A percentile compares a stretch with the other conserved stretches of the same genome.
phyloP scores from a whole-genome alignment of 1,284 basidiomycete species.

The Ceratobasidium sp. region DNA sequence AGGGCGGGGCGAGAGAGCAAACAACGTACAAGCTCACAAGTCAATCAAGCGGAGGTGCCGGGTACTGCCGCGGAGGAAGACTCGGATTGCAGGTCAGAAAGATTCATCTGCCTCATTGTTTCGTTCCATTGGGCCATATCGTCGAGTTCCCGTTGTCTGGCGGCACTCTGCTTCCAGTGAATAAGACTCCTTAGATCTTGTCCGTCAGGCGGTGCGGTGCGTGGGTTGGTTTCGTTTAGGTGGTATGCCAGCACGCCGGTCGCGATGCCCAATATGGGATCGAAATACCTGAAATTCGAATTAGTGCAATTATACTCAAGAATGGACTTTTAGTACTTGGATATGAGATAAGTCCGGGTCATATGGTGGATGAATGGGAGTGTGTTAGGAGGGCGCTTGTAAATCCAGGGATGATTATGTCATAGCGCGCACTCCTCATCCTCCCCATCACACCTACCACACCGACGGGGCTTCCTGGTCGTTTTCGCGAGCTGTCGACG shows the following conservation, averaged over 20 bases:
- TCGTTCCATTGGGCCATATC: conserved; percentile 35
- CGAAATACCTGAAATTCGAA: conserved; percentile 64
- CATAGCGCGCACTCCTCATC: neutral
- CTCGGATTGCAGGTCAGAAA: conserved; percentile 15
- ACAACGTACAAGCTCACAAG: neutral
- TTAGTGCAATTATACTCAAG: conserved; percentile 11
- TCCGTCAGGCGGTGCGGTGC: conserved; percentile 75
- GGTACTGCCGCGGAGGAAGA: conserved; percentile 1
- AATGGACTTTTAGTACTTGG: conserved; percentile 24
- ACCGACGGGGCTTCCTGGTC: too few relatives aligned
- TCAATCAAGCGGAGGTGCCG: conserved; percentile 24
- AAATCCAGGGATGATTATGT: conserved; percentile 6
- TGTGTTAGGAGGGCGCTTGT: neutral
- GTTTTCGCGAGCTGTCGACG: neutral
- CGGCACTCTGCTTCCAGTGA: conserved; percentile 67
- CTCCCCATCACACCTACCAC: neutral
- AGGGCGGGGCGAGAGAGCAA: neutral
- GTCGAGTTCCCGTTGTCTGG: conserved; percentile 2
- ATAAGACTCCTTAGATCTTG: conserved; percentile 73
- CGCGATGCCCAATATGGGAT: conserved; percentile 82
- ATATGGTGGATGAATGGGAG: conserved; percentile 12
- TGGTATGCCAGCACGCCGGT: conserved; percentile 86
- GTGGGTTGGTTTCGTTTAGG: conserved; percentile 86
- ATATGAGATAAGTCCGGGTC: conserved; percentile 40
- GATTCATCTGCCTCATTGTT: conserved; percentile 22